A percentile compares a stretch with the other conserved stretches of the same genome.
Conservation (phyloP, 805 yeast genomes). For the Ogataea glucozyma region DNA sequence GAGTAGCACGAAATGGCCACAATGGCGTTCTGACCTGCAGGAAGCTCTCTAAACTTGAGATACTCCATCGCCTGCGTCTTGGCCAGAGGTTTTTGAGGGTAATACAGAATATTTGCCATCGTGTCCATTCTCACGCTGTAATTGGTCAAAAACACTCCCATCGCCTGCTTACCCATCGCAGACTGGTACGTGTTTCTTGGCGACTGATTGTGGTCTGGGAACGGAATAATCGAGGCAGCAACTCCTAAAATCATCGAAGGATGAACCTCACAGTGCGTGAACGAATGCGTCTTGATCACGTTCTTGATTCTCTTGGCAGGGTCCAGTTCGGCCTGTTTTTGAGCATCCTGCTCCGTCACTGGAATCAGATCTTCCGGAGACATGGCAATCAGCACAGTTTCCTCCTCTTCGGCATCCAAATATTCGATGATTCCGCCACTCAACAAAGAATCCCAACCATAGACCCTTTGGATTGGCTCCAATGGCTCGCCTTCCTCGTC, state of each 20-base stretch:
- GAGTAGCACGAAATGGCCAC: constrained; percentile 98
- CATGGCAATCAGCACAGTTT: constrained; percentile 98
- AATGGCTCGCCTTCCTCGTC: constrained; percentile 48
- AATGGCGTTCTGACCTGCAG: constrained; percentile 98
- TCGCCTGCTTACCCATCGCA: constrained; percentile 99
- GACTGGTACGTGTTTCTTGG: constrained; percentile 99
- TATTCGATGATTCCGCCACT: constrained; percentile 90
- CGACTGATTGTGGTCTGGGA: constrained; percentile 99
- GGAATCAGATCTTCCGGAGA: constrained; percentile 94
- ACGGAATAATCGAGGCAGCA: constrained; percentile 97
- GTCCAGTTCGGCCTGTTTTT: constrained; percentile 49
- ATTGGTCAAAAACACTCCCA: constrained; percentile 97
- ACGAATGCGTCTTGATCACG: constrained; percentile 60
- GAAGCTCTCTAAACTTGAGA: constrained; percentile 94
- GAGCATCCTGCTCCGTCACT: constrained; percentile 40
- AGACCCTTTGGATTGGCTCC: constrained; percentile 45
- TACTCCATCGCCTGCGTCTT: constrained; percentile 98
- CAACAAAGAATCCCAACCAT: constrained; percentile 84
- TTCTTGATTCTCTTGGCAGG: constrained; percentile 85
- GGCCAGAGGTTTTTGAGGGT: constrained; percentile 97
- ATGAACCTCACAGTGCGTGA: constrained; percentile 98
- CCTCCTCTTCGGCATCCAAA: constrained; percentile 98
- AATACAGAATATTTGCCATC: constrained; percentile 96
- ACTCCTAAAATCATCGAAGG: constrained; percentile 99
- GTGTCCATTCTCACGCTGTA: constrained; percentile 98